A percentile compares a stretch with the other conserved stretches of the same genome.
phyloP scores from a whole-genome alignment of 441 rosid species.

The Gossypium lobatum region DNA sequence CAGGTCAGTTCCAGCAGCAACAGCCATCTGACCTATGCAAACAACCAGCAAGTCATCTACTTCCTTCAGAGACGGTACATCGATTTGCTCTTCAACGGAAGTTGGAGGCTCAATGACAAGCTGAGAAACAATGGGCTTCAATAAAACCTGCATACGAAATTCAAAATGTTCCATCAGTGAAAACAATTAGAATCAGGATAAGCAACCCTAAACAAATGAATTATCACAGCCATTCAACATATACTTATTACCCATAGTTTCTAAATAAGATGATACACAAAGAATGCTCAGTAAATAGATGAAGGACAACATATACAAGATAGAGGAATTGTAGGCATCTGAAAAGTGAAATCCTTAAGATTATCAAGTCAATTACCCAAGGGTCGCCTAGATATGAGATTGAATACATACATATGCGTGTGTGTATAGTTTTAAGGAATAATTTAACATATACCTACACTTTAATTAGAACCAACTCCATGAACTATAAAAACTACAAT shows the following conservation, averaged over 20 bases:
- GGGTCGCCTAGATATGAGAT: neutral
- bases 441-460: neutral
- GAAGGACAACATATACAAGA: neutral
- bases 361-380: neutral
- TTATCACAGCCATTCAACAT: neutral
- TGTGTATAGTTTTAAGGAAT: too few relatives aligned
- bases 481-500: neutral
- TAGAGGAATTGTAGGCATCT: neutral
- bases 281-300: neutral
- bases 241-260: neutral
- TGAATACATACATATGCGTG: neutral
- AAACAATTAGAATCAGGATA: neutral
- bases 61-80: conserved; percentile 60
- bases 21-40: conserved; percentile 97
- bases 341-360: neutral
- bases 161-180: neutral
- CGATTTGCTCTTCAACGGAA: conserved; percentile 42
- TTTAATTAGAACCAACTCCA: neutral
- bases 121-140: conserved; percentile 84
- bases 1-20: conserved; percentile 82
- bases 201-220: neutral
- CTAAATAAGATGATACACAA: neutral
- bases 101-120: conserved; percentile 63
- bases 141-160: conserved; percentile 51
- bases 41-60: conserved; percentile 67